Evolutionary conservation across 2,329 filamentous ascomycete genomes (phyloP).

Genomic region (Phymatotrichopsis omnivora): DNA sequence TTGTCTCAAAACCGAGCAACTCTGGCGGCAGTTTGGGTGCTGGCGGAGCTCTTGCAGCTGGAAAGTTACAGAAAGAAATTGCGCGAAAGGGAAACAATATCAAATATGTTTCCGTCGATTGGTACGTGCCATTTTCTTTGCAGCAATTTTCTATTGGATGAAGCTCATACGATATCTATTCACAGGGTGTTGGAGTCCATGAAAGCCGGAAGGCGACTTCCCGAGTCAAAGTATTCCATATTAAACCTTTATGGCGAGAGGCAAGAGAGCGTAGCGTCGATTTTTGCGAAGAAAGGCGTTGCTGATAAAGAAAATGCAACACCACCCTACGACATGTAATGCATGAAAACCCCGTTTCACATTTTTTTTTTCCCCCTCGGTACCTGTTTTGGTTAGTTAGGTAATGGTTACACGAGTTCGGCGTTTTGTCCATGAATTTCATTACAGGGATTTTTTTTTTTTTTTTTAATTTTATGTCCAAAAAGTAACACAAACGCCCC

Average conservation of each 20-base stretch:
- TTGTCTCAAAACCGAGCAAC: constrained; percentile 48
- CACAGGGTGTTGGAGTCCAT: constrained; percentile 72
- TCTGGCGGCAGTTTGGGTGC: constrained; percentile 30
- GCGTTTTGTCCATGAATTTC: too few relatives aligned
- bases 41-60: constrained; percentile 58
- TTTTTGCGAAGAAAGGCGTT: constrained; percentile 6
- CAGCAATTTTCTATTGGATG: neutral
- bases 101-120: constrained; percentile 72
- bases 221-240: constrained; percentile 47
- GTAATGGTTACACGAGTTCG: too few relatives aligned
- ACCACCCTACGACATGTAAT: too few relatives aligned
- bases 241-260: constrained; percentile 23
- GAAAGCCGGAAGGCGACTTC: constrained; percentile 60
- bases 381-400: too few relatives aligned
- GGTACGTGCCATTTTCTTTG: constrained; percentile 43
- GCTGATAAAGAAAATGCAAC: neutral
- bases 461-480: too few relatives aligned
- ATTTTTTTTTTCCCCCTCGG: too few relatives aligned
- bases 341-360: too few relatives aligned
- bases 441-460: too few relatives aligned
- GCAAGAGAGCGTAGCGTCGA: constrained; percentile 21
- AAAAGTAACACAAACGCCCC: too few relatives aligned
- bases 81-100: constrained; percentile 56
- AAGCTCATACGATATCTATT: constrained; percentile 3
- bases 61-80: constrained; percentile 76